Evolutionary conservation across 352 stramenopile species (phyloP).

Genomic region (Thraustotheca clavata): DNA sequence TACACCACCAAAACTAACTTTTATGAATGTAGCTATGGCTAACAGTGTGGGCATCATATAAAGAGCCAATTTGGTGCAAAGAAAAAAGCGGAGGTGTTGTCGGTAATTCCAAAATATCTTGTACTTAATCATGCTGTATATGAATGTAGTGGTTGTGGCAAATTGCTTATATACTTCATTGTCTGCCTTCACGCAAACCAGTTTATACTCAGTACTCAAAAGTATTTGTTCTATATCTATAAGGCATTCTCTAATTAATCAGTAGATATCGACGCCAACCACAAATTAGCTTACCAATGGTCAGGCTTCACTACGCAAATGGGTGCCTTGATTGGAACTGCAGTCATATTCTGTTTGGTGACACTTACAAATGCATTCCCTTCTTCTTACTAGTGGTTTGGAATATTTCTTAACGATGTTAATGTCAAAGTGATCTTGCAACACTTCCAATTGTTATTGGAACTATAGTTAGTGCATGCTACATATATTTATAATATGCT

Average conservation of each 20-base stretch:
- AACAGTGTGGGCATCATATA: not conserved
- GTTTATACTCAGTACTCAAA: conserved; percentile 8
- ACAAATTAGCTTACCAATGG: conserved; percentile 57
- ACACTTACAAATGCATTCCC: conserved; percentile 8
- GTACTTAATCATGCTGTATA: not conserved
- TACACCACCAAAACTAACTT: not conserved
- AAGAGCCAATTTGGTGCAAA: not conserved
- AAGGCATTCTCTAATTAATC: not conserved
- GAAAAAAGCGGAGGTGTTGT: not conserved
- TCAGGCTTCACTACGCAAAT: conserved; percentile 61
- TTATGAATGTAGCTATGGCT: not conserved
- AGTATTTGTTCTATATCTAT: not conserved
- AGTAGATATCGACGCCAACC: conserved; percentile 22
- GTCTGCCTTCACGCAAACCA: conserved; percentile 1
- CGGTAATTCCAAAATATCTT: not conserved
- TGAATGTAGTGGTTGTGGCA: not conserved
- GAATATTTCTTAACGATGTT: too few species aligned
- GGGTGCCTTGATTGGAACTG: conserved; percentile 45
- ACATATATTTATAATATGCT: too few species aligned
- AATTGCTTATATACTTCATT: conserved; percentile 4
- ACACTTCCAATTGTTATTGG: too few species aligned
- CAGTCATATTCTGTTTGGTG: conserved; percentile 55
- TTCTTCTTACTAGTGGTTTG: not conserved
- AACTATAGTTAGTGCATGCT: too few species aligned
- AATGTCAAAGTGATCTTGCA: too few species aligned